These are phyloP conservation scores for Allomyces arbusculus DNA, from an alignment of 192 early-diverging fungal genomes.

Conservation along the genomic window DNA sequence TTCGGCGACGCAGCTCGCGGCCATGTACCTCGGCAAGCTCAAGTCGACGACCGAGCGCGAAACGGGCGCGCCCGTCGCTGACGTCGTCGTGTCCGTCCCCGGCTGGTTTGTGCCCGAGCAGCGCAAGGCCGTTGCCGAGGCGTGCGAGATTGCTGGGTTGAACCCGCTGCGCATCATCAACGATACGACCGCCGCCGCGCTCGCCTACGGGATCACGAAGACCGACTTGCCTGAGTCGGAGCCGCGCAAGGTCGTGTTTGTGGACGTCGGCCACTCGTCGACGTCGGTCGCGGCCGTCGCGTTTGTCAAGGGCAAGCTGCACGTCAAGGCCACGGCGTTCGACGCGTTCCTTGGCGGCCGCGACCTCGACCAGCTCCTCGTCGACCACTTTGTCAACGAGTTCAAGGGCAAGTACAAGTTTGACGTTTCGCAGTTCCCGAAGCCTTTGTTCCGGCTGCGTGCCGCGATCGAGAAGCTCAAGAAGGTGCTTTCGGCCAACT, in stretches of 20 bases:
- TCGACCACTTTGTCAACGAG: constrained; percentile 62
- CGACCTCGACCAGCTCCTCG: constrained; percentile 79
- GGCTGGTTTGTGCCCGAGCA: constrained; percentile 89
- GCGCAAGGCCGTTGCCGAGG: constrained; percentile 69
- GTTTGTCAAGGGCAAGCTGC: constrained; percentile 89
- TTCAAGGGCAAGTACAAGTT: constrained; percentile 93
- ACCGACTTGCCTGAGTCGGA: constrained; percentile 82
- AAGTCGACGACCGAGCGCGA: constrained; percentile 72
- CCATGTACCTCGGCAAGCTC: constrained; percentile 87
- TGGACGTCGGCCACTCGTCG: constrained; percentile 81
- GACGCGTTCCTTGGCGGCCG: constrained; percentile 91
- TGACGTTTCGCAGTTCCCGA: constrained; percentile 67
- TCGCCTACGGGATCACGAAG: constrained; percentile 98
- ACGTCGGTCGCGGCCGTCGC: constrained; percentile 64
- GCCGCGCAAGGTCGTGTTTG: constrained; percentile 76
- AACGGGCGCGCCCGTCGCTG: constrained; percentile 63
- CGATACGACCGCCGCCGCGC: constrained; percentile 77
- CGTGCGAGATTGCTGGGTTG: constrained; percentile 66
- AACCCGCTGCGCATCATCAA: constrained; percentile 83
- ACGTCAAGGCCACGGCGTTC: constrained; percentile 72
- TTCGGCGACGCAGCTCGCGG: constrained; percentile 69
- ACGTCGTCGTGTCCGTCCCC: constrained; percentile 84
- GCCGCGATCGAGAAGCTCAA: constrained; percentile 83
- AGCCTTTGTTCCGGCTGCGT: constrained; percentile 76
- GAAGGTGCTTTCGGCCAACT: constrained; percentile 88